Percentiles rank a stretch among this genome's conserved stretches.
Conservation (phyloP, 176 grass and related monocot species). For the Musa itinerans region DNA sequence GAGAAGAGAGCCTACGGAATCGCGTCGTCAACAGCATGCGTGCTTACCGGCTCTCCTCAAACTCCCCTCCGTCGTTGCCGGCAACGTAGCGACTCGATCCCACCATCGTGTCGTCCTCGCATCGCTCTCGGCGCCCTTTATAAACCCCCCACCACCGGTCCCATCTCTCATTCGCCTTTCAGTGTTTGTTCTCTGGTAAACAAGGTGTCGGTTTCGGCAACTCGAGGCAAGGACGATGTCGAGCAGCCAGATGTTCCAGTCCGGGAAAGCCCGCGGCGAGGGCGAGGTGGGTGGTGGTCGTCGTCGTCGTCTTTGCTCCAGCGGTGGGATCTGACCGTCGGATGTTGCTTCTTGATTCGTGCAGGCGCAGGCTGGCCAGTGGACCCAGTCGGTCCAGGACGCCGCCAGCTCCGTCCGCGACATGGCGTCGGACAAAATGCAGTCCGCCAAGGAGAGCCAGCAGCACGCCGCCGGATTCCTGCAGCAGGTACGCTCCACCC, state of each 20-base stretch:
- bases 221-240: slow-evolving; percentile 12
- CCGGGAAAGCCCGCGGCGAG: slow-evolving; percentile 19
- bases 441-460: slow-evolving; percentile 9
- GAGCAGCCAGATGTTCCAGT: slow-evolving; percentile 17
- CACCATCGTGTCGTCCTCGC: too few relatives aligned
- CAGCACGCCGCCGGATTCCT: not conserved
- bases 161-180: too few relatives aligned
- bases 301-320: not conserved
- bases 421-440: slow-evolving; percentile 2
- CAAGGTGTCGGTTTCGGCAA: too few relatives aligned
- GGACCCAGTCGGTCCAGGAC: slow-evolving; percentile 17
- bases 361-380: slow-evolving; percentile 18
- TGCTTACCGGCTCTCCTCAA: too few relatives aligned
- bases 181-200: too few relatives aligned
- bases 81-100: too few relatives aligned
- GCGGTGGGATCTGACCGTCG: not conserved
- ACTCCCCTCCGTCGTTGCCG: too few relatives aligned
- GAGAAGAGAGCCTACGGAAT: too few relatives aligned
- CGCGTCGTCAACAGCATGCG: too few relatives aligned
- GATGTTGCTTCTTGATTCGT: slow-evolving; percentile 9
- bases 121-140: too few relatives aligned
- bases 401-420: not conserved
- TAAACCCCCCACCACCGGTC: too few relatives aligned
- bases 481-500: not conserved
- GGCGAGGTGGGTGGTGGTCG: slow-evolving; percentile 7